A percentile compares a stretch with the other conserved stretches of the same genome.
These are phyloP conservation scores for Rhodosporidiobolus odoratus DNA, from an alignment of 768 basidiomycete genomes.

Conservation along the genomic window DNA sequence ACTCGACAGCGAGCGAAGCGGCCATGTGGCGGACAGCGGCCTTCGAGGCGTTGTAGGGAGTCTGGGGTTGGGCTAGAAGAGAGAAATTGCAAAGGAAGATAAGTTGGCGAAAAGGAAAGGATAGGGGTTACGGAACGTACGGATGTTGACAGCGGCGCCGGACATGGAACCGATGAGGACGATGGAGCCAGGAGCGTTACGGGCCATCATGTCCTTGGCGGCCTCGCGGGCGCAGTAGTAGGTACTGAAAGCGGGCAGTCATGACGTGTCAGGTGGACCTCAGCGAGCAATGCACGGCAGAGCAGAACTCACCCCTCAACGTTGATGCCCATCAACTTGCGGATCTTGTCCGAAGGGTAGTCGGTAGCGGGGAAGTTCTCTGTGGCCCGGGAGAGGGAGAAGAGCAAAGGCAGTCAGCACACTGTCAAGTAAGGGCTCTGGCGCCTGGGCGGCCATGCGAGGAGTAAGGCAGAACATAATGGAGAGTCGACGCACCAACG, in stretches of 20 bases:
- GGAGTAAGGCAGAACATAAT: too few relatives aligned
- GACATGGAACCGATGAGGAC: conserved; percentile 87
- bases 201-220: conserved; percentile 84
- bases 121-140: not conserved
- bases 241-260: conserved; percentile 44
- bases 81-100: conserved; percentile 68
- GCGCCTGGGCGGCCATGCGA: too few relatives aligned
- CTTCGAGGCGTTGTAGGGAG: conserved; percentile 94
- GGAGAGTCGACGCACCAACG: conserved; percentile 37
- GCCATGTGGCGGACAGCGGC: conserved; percentile 95
- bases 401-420: conserved; percentile 1
- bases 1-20: conserved; percentile 84
- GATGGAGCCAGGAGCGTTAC: conserved; percentile 49
- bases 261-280: not conserved
- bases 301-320: conserved; percentile 61
- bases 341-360: conserved; percentile 79
- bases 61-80: conserved; percentile 57
- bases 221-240: conserved; percentile 97
- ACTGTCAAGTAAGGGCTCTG: too few relatives aligned
- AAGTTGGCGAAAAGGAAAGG: not conserved
- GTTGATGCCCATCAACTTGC: conserved; percentile 82
- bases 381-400: conserved; percentile 6
- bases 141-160: conserved; percentile 58
- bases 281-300: not conserved
- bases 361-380: conserved; percentile 41